Evolutionary conservation across 2,329 filamentous ascomycete species (phyloP).

Genomic region (Alternaria sp.): DNA sequence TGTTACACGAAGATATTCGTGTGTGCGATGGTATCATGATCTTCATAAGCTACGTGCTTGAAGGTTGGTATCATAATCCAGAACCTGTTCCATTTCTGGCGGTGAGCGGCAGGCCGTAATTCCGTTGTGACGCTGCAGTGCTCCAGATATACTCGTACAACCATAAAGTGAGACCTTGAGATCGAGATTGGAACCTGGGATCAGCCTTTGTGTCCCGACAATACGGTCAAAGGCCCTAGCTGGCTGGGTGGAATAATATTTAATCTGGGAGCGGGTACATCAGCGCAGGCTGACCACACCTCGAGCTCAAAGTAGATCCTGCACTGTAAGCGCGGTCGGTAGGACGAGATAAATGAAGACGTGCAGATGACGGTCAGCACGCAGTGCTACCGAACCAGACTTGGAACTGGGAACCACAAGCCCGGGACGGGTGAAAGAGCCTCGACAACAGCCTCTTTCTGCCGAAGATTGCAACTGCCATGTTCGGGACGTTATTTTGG

Average conservation of each 20-base stretch:
- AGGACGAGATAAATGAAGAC: conserved; percentile 28
- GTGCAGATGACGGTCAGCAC: conserved; percentile 44
- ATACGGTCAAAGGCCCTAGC: conserved; percentile 16
- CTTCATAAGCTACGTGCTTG: conserved; percentile 2
- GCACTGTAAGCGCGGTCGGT: conserved; percentile 26
- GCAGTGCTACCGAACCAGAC: conserved; percentile 38
- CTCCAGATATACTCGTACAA: conserved; percentile 14
- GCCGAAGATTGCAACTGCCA: neutral
- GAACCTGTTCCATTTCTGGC: conserved; percentile 16
- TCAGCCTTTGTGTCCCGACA: conserved; percentile 21
- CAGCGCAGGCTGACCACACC: conserved; percentile 39
- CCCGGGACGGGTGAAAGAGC: conserved; percentile 16
- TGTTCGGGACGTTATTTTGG: conserved; percentile 3
- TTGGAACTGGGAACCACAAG: conserved; percentile 21
- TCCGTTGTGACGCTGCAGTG: conserved; percentile 8
- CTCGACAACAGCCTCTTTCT: conserved; percentile 9
- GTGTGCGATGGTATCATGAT: neutral
- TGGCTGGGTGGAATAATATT: conserved; percentile 15
- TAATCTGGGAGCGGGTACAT: conserved; percentile 28
- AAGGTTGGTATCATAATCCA: conserved; percentile 2
- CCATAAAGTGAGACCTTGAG: conserved; percentile 14
- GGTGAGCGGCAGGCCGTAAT: conserved; percentile 14
- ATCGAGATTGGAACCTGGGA: conserved; percentile 19
- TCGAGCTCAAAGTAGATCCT: conserved; percentile 12
- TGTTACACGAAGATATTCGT: neutral